Evolutionary conservation across 257 asterid species (phyloP).

Genomic region (Thymus quinquecostatus): DNA sequence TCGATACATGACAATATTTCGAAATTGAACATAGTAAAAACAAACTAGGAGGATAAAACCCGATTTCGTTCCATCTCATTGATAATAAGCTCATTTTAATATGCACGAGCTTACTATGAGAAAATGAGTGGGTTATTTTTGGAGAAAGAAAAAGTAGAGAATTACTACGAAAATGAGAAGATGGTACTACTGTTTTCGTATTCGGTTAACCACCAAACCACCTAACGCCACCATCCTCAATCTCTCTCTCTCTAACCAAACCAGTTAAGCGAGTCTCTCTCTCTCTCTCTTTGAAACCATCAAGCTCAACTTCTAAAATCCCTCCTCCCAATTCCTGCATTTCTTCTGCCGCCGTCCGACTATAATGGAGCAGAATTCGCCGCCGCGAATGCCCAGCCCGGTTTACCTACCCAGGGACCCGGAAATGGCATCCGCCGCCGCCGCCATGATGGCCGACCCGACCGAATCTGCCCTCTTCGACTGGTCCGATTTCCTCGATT

Average conservation of each 20-base stretch:
- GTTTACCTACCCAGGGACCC: conserved; percentile 23
- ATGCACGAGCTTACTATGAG: no score
- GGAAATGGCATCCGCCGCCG: conserved; percentile 34
- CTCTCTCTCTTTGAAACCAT: background rate
- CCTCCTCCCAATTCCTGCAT: background rate
- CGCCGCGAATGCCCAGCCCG: conserved; percentile 28
- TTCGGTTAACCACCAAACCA: conserved; percentile 41
- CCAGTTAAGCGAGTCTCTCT: background rate
- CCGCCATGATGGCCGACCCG: background rate
- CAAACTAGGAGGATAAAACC: no score
- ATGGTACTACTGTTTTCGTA: background rate
- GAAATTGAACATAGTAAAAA: no score
- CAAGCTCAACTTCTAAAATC: background rate
- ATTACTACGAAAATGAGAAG: background rate
- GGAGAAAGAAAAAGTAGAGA: background rate
- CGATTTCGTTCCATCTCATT: no score
- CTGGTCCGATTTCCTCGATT: conserved; percentile 80
- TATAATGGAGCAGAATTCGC: conserved; percentile 34
- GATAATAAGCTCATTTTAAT: no score
- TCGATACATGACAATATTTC: no score
- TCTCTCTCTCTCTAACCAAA: conserved; percentile 9
- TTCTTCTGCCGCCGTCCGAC: background rate
- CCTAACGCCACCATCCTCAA: conserved; percentile 35
- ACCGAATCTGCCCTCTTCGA: conserved; percentile 53
- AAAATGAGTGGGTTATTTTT: no score